These are phyloP conservation scores for Papilionanthe hybrid DNA, from an alignment of 116 monocot species.

Conservation along the genomic window DNA sequence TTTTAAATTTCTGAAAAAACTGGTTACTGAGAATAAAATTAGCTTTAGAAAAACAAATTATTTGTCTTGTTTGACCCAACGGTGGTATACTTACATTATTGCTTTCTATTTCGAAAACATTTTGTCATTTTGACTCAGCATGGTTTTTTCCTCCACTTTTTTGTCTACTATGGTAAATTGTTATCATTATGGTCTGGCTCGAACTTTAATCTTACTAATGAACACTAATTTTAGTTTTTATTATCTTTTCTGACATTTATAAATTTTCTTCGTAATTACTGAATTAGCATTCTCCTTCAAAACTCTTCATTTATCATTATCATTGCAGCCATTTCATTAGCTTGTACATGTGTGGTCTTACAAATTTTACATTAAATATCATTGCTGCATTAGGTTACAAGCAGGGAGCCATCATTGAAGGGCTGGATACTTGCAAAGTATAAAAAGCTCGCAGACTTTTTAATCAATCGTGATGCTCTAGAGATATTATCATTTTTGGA, in stretches of 20 bases:
- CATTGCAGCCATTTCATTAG: background rate
- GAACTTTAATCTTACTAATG: too few species aligned
- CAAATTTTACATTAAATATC: background rate
- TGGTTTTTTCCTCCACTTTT: background rate
- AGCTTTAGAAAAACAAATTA: background rate
- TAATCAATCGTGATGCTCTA: slow-evolving; percentile 22
- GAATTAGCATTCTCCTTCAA: background rate
- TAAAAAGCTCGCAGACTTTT: slow-evolving; percentile 39
- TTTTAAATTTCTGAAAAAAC: background rate
- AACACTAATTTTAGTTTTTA: too few species aligned
- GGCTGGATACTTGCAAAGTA: slow-evolving; percentile 62
- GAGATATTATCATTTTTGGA: slow-evolving; percentile 52
- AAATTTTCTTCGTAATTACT: background rate
- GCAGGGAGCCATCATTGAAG: slow-evolving; percentile 55
- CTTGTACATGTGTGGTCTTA: background rate
- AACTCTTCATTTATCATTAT: background rate
- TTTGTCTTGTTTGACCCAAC: background rate
- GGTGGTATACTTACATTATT: background rate
- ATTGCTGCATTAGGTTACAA: slow-evolving; percentile 42
- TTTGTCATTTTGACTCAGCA: background rate
- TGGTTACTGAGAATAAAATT: background rate
- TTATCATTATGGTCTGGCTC: too few species aligned
- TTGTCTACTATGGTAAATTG: too few species aligned
- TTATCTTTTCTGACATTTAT: too few species aligned
- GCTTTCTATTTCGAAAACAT: background rate